Evolutionary conservation across 2,329 filamentous ascomycete genomes (phyloP).

Genomic region (Bipolaris cookei): DNA sequence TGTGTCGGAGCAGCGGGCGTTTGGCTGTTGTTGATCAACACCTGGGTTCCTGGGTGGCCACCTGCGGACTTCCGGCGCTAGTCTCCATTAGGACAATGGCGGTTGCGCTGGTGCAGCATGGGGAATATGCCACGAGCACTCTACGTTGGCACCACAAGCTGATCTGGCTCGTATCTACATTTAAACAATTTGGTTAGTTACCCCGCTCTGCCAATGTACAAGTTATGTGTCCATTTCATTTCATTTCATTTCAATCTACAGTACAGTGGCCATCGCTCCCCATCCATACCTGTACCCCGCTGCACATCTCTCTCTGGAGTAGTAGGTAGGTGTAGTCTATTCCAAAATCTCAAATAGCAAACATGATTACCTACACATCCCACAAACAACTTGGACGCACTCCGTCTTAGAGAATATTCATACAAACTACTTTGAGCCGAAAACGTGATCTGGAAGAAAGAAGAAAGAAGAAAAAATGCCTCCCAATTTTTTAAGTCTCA

Average conservation of each 20-base stretch:
- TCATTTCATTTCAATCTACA: too few species aligned
- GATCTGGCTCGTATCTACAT: too few species aligned
- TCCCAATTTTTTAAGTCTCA: background rate
- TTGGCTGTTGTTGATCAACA: constrained; percentile 25
- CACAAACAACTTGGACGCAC: background rate
- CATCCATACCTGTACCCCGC: background rate
- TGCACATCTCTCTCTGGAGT: background rate
- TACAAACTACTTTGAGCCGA: background rate
- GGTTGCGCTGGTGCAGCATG: background rate
- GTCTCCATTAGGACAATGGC: constrained; percentile 8
- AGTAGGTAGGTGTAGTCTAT: too few species aligned
- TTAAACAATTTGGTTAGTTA: too few species aligned
- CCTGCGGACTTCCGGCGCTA: constrained; percentile 28
- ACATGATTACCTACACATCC: too few species aligned
- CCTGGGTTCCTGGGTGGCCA: constrained; percentile 14
- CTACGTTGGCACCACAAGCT: background rate
- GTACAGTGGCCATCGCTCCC: background rate
- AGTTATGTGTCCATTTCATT: too few species aligned
- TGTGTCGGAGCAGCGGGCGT: constrained; percentile 11
- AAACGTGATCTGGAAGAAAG: background rate
- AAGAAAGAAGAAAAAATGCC: background rate
- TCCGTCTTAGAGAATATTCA: background rate
- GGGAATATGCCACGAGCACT: background rate
- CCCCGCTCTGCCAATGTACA: background rate
- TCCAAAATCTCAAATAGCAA: too few species aligned